Conservation (phyloP, 2,329 filamentous ascomycete genomes). For the Alternaria triticina region DNA sequence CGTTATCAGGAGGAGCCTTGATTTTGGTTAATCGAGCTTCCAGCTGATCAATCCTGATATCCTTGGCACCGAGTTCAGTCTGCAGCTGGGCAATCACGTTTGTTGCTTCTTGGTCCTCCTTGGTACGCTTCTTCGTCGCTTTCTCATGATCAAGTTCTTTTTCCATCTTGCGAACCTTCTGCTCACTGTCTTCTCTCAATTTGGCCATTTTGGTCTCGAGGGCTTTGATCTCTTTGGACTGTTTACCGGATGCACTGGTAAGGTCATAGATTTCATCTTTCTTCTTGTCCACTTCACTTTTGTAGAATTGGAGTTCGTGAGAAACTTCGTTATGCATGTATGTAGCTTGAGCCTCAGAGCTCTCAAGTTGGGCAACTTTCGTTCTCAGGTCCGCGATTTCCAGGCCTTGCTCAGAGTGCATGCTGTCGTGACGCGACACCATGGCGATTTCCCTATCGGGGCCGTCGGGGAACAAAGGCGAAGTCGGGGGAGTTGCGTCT, state of each 20-base stretch:
- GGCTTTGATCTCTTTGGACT: not conserved
- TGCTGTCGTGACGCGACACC: not conserved
- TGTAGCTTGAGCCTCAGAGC: not conserved
- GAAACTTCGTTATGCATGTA: not conserved
- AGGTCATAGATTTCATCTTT: not conserved
- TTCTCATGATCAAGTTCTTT: not conserved
- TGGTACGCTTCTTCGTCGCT: not conserved
- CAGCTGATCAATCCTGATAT: not conserved
- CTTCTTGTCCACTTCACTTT: not conserved
- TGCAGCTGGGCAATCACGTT: not conserved
- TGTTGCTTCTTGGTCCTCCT: not conserved
- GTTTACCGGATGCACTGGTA: not conserved
- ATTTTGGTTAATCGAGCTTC: not conserved
- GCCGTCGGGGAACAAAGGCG: not conserved
- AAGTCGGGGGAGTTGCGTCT: not conserved
- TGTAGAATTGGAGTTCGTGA: not conserved
- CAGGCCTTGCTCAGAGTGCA: not conserved
- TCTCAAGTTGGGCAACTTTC: not conserved
- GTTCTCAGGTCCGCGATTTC: not conserved
- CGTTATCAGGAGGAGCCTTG: not conserved
- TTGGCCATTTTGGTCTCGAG: not conserved
- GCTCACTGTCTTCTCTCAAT: not conserved
- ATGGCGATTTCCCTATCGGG: not conserved
- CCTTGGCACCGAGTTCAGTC: not conserved
- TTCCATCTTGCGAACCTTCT: not conserved